A percentile compares a stretch with the other conserved stretches of the same genome.
These are phyloP conservation scores for Secale cereale DNA, from an alignment of 176 grass and related monocot genomes.

Conservation along the genomic window DNA sequence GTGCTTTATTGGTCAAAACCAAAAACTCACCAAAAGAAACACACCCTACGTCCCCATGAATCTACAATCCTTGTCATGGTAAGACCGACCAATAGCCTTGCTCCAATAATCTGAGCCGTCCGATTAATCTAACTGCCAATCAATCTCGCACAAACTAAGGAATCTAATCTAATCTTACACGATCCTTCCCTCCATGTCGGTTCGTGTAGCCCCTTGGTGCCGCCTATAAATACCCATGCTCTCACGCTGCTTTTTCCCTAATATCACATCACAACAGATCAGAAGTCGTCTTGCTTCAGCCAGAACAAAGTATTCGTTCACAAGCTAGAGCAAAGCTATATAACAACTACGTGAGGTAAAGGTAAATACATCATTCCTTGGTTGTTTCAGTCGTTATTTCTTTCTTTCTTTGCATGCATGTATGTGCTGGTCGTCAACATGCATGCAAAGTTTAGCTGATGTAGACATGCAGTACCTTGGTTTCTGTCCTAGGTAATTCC, in stretches of 20 bases:
- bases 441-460: background rate
- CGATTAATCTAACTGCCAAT: background rate
- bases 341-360: background rate
- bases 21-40: background rate
- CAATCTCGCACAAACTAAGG: background rate
- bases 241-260: background rate
- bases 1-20: no score
- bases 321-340: background rate
- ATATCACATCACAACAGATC: background rate
- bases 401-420: background rate
- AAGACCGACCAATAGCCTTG: background rate
- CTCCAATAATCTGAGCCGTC: background rate
- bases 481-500: background rate
- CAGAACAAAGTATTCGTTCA: background rate
- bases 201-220: background rate
- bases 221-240: background rate
- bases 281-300: background rate
- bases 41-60: background rate
- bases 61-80: background rate
- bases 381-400: background rate
- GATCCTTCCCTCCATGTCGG: background rate
- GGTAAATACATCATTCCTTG: background rate
- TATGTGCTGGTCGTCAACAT: background rate
- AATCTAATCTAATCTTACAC: background rate
- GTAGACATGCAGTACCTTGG: background rate